These are phyloP conservation scores for Maudiozyma saulgeensis DNA, from an alignment of 805 yeast genomes.

Conservation along the genomic window DNA sequence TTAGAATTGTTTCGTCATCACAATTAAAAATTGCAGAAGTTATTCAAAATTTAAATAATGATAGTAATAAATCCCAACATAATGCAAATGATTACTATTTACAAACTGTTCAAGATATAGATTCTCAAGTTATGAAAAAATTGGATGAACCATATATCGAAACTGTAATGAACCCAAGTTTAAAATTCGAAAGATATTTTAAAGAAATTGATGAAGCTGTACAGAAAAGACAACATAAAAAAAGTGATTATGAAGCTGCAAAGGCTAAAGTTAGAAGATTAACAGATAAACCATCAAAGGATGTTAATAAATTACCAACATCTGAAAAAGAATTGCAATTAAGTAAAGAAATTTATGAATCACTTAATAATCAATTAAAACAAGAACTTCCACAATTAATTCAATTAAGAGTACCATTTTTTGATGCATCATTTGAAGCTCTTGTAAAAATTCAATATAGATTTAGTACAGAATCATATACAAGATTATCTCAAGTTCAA, in stretches of 20 bases:
- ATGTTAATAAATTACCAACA: conserved; percentile 64
- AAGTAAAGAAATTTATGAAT: conserved; percentile 66
- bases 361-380: conserved; percentile 61
- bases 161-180: conserved; percentile 66
- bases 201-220: conserved; percentile 69
- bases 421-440: conserved; percentile 75
- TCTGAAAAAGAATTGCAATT: conserved; percentile 62
- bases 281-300: conserved; percentile 75
- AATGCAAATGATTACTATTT: conserved; percentile 36
- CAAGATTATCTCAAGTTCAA: conserved; percentile 70
- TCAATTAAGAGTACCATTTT: conserved; percentile 69
- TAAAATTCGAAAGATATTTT: conserved; percentile 61
- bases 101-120: conserved; percentile 66
- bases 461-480: conserved; percentile 77
- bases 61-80: conserved; percentile 30
- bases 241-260: conserved; percentile 66
- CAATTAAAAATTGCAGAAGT: conserved; percentile 78
- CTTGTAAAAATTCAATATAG: conserved; percentile 69
- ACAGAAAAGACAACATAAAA: conserved; percentile 69
- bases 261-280: conserved; percentile 72
- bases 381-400: conserved; percentile 67
- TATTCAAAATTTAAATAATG: conserved; percentile 60
- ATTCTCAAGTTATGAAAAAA: conserved; percentile 68
- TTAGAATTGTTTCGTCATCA: conserved; percentile 73
- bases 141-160: conserved; percentile 80